These are phyloP conservation scores for Fusarium xyrophilum DNA, from an alignment of 2,329 filamentous ascomycete species.

Conservation along the genomic window DNA sequence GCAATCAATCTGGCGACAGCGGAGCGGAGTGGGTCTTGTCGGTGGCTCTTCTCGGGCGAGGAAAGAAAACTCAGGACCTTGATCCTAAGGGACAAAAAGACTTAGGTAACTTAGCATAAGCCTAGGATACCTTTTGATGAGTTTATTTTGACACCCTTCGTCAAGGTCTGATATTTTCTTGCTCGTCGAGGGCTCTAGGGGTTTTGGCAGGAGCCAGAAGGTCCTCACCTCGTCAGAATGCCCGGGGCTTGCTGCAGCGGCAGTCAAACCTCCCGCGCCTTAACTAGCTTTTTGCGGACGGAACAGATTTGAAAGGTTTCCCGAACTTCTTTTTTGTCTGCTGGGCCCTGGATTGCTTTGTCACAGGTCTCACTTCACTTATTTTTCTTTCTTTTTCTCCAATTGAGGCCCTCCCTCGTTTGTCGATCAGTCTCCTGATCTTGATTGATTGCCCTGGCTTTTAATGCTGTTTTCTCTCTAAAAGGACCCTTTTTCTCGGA, in stretches of 20 bases:
- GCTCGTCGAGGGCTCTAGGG: slow-evolving; percentile 2
- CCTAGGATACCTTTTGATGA: too few species aligned
- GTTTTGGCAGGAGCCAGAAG: slow-evolving; percentile 3
- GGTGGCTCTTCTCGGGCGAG: neutral
- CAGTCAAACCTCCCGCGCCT: slow-evolving; percentile 6
- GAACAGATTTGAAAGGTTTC: neutral
- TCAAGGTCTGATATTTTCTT: too few species aligned
- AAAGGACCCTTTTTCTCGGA: slow-evolving; percentile 18
- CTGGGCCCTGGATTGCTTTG: slow-evolving; percentile 9
- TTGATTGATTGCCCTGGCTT: slow-evolving; percentile 3
- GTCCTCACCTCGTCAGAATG: slow-evolving; percentile 3
- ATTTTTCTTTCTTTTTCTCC: neutral
- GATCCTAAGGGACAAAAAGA: too few species aligned
- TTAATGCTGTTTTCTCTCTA: slow-evolving; percentile 6
- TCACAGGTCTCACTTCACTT: slow-evolving; percentile 21
- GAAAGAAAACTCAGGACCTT: too few species aligned
- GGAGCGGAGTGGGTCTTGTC: slow-evolving; percentile 26
- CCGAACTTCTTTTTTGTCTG: slow-evolving; percentile 15
- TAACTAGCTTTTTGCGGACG: neutral
- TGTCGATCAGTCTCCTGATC: slow-evolving; percentile 6
- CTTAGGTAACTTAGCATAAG: too few species aligned
- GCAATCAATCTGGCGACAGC: slow-evolving; percentile 36
- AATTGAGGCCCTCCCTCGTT: slow-evolving; percentile 5
- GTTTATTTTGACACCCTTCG: too few species aligned
- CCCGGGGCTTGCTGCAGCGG: slow-evolving; percentile 5